Base-by-base conservation (phyloP, 2,329 filamentous ascomycete species). In the Scolecobasidium constrictum region DNA sequence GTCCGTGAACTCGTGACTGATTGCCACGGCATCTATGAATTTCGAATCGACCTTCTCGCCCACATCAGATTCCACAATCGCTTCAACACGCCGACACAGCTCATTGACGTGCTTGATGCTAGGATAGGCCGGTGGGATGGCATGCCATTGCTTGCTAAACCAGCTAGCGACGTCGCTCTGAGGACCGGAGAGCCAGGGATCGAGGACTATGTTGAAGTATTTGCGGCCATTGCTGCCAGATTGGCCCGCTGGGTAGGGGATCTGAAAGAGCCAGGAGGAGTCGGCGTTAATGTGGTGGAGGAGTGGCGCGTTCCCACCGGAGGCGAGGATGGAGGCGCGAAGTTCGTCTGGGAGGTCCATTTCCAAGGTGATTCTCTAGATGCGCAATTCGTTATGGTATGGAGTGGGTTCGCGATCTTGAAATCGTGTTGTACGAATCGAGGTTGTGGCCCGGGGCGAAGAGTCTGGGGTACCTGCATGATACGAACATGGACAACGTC, bases 1-100 rank as follows among this genome's bases (percentile, higher is more conserved):
- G 52, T 83, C 78, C 1, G 78, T 81, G 50, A 82, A 83, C 54
- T 82, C 78, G 53, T 83, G 78, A 13, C 68, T 75, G 22, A 82
- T 65, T 20, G 67, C 65, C 2, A 82, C 74, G 2, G 62, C 71
- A 53, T 83, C 78, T 21, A 82, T 69, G 52, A 54, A 43, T 53
- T 50, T n/a, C 47, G 43, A 1, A 47, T 44, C 46, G 40, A 38
- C 48, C 38, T 50, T 39, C 43, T 48, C 43, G 47, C 45, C 1
- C 46, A 42, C 45, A 40, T 38, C 48, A 37, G 50, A 38, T 44
- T 48, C 44, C 56, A 60, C 56, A 26, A 65, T 48, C 13, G 54
- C 55, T 52, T 80, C 76, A 2, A 75, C 59, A 38, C 70, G 63
- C 13, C 59, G 52, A 15, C 77, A 63, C 19, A 74, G 49, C 2